A percentile compares a stretch with the other conserved stretches of the same genome.
These are phyloP conservation scores for Byssochlamys sp. DNA, from an alignment of 2,329 filamentous ascomycete species.

Conservation along the genomic window DNA sequence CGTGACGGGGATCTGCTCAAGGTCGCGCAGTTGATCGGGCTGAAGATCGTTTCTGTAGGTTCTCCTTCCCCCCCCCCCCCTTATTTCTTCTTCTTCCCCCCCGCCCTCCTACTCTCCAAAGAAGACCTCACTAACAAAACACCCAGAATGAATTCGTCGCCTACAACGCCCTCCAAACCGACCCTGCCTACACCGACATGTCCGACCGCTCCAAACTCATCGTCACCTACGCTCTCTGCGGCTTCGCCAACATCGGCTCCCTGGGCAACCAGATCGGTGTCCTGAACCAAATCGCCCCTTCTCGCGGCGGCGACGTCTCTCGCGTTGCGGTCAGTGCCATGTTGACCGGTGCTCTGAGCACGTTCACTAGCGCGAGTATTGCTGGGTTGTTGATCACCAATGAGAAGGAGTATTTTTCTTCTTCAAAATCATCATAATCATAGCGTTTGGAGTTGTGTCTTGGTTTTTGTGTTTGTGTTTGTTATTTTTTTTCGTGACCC, in stretches of 20 bases:
- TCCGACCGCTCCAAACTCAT: constrained; percentile 66
- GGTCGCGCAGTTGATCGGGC: constrained; percentile 69
- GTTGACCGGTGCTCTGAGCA: constrained; percentile 66
- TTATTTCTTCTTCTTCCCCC: constrained; percentile 5
- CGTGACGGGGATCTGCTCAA: constrained; percentile 55
- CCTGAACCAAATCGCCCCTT: constrained; percentile 68
- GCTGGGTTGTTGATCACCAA: constrained; percentile 64
- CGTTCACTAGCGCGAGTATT: constrained; percentile 66
- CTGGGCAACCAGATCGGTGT: constrained; percentile 86
- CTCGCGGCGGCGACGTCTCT: constrained; percentile 64
- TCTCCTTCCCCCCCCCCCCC: constrained; percentile 6
- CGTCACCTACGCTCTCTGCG: constrained; percentile 74
- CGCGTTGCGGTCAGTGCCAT: constrained; percentile 67
- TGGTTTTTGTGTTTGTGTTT: neutral
- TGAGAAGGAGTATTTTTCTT: constrained; percentile 22
- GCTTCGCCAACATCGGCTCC: constrained; percentile 76
- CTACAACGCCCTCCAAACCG: constrained; percentile 49
- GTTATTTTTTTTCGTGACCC: too few species aligned
- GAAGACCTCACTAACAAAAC: constrained; percentile 1
- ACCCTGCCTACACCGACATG: constrained; percentile 47
- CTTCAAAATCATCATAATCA: neutral
- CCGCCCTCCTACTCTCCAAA: neutral
- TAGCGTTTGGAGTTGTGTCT: neutral
- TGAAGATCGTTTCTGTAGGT: constrained; percentile 67
- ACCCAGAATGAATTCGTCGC: constrained; percentile 71